Percentiles rank a stretch among this genome's conserved stretches.
Evolutionary conservation across 2,329 filamentous ascomycete species (phyloP).

Genomic region (Monosporascus ibericus): DNA sequence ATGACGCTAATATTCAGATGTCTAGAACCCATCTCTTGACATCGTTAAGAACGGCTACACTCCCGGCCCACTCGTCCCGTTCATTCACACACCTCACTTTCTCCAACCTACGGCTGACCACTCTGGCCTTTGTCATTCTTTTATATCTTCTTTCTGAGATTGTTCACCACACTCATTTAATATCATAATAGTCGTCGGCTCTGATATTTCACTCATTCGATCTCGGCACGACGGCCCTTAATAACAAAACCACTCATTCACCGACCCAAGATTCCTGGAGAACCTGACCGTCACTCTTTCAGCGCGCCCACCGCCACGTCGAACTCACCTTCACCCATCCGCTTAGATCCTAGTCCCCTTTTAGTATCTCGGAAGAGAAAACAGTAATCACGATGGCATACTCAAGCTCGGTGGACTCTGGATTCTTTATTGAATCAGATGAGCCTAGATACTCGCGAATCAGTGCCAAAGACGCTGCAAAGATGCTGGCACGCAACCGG

Average conservation of each 20-base stretch:
- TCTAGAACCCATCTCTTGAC: conserved; percentile 27
- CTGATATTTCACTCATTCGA: conserved; percentile 38
- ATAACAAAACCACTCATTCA: conserved; percentile 24
- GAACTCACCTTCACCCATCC: conserved; percentile 14
- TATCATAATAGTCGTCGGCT: conserved; percentile 48
- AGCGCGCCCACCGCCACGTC: conserved; percentile 12
- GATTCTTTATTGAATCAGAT: conserved; percentile 53
- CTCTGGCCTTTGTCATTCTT: conserved; percentile 52
- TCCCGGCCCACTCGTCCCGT: conserved; percentile 32
- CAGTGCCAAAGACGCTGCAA: conserved; percentile 68
- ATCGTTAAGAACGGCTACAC: conserved; percentile 40
- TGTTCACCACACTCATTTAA: conserved; percentile 53
- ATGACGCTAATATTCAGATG: too few relatives aligned
- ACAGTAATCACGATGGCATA: conserved; percentile 39
- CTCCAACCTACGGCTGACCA: conserved; percentile 38
- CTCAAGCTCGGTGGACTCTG: conserved; percentile 35
- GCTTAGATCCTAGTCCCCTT: conserved; percentile 14
- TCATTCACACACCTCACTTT: conserved; percentile 18
- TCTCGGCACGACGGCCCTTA: conserved; percentile 28
- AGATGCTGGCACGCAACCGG: conserved; percentile 71
- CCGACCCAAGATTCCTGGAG: conserved; percentile 45
- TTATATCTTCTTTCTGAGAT: conserved; percentile 30
- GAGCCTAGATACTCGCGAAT: conserved; percentile 49
- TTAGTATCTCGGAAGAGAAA: conserved; percentile 12
- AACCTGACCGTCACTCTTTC: conserved; percentile 45